Base-by-base conservation (phyloP, 148 eudicot species). In the Vaccinium darrowii region DNA sequence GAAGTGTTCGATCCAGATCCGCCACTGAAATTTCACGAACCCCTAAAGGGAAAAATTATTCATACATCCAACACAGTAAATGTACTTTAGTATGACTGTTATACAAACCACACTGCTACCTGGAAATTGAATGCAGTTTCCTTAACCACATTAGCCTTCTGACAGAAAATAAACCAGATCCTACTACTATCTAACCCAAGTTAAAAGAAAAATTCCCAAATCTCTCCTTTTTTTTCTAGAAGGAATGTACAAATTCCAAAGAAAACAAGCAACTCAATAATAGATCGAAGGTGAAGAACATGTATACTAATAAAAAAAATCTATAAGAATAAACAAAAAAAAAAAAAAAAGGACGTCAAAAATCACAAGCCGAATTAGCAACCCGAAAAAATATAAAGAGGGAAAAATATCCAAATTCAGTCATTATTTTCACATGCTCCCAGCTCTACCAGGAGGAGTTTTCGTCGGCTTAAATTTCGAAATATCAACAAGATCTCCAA, bases 401-500 rank as follows among this genome's bases (percentile, higher is more conserved):
- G 18, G 56, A 27, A 27, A 67, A 12, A 25, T 69, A 52, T 10
- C 69, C 81, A 85, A 86, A 86, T 63, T 81, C 71, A 72, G 78
- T 85, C 80, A 78, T 19, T 63, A 75, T 80, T 84, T 73, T 96
- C 98, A 95, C 90, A 90, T 86, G 87, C 95, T 94, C 80, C 92
- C 98, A 25, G 94, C 89, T 87, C 94, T 88, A 85, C 91, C 87
- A 62, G 95, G 92, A 57, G 90, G 75, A 58, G 92, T 56, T 90
- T 92, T 92, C 5, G 84, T 84, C 4, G 95, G 90, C 89, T 94
- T 96, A 82, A 89, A 86, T 82, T 94, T 96, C 2, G 99, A 89
- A 85, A 96, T 91, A 87, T 91, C 92, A 81, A 96, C 97, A 47
- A 96, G 94, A 85, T 96, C 99, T 13, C 99, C 98, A 57, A 96